phyloP scores from a whole-genome alignment of 2,329 filamentous ascomycete genomes.

The Epichloe typhina region DNA sequence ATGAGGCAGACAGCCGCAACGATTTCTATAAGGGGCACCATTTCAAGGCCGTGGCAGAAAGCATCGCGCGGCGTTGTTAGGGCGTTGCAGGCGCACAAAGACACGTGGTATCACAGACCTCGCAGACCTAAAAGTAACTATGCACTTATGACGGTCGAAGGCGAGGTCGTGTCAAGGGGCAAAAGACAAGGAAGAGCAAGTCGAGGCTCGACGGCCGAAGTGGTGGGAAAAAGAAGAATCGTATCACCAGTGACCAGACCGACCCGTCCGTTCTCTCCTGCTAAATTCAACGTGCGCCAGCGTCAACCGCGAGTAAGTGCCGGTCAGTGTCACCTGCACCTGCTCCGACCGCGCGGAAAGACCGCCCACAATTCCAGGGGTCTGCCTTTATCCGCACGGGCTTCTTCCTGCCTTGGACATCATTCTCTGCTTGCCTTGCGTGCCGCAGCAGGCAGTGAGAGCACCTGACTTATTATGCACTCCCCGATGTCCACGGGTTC shows the following conservation, averaged over 20 bases:
- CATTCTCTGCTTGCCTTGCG: too few species aligned
- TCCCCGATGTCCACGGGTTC: too few species aligned
- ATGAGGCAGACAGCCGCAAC: slow-evolving; percentile 34
- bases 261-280: background rate
- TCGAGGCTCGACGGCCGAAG: too few species aligned
- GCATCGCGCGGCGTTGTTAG: slow-evolving; percentile 3
- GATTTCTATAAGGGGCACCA: slow-evolving; percentile 19
- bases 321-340: too few species aligned
- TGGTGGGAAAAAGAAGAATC: background rate
- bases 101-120: background rate
- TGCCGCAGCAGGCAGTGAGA: too few species aligned
- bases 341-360: too few species aligned
- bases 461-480: too few species aligned
- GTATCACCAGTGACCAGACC: background rate
- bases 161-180: background rate
- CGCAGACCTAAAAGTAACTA: background rate
- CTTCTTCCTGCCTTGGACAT: too few species aligned
- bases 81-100: background rate
- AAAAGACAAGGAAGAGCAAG: background rate
- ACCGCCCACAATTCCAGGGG: background rate
- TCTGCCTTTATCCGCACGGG: too few species aligned
- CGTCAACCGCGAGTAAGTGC: too few species aligned
- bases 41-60: slow-evolving; percentile 8
- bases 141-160: background rate
- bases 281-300: too few species aligned